Base-by-base conservation (phyloP, 176 grass and related monocot genomes). In the Aechmea fasciata region DNA sequence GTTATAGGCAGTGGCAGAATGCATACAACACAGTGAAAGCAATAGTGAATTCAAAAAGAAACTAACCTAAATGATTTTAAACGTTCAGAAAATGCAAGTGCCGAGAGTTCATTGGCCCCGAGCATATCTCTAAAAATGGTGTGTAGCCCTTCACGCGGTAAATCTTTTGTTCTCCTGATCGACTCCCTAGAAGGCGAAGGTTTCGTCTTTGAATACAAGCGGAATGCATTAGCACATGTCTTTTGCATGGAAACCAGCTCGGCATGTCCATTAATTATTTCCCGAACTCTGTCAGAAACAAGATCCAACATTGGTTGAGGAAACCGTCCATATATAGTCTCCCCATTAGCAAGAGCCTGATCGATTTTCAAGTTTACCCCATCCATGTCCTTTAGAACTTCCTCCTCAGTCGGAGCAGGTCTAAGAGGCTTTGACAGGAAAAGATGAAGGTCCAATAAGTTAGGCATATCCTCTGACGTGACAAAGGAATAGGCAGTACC, bases 401-500 rank as follows among this genome's bases (percentile, higher is more conserved):
- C 94, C 66, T 97, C 94, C 79, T 97, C 94, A 0, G 77, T 87
- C 24, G 94, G 89, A 73, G 94, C 84, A 75, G 94, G 80, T 83
- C 70, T 90, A 70, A 97, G 79, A 77, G 89, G 89, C 67, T 78
- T 97, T 63, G 94, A 93, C 49, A 97, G 80, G 63, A 97, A 97
- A 73, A 97, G 80, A 83, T 97, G 94, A 53, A 97, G 86, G 71
- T 97, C 94, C 64, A 97, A 70, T 24, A 97, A 79, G 74, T 78
- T 85, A 0, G 89, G 71, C 79, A 90, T 87, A 69, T 97, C 94
- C 75, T 93, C 84, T 69, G 89, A 80, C 62, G 94, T 93, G 55
- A 93, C 89, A 89, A 93, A 97, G 49, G 94, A 87, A 77, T 93
- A 97, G 51, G 94, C 89, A 64, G 82, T 92, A 55, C 94, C 94